A percentile compares a stretch with the other conserved stretches of the same genome.
Evolutionary conservation across 1,139 yeast genomes (phyloP).

Genomic region (Magnusiomyces suaveolens): DNA sequence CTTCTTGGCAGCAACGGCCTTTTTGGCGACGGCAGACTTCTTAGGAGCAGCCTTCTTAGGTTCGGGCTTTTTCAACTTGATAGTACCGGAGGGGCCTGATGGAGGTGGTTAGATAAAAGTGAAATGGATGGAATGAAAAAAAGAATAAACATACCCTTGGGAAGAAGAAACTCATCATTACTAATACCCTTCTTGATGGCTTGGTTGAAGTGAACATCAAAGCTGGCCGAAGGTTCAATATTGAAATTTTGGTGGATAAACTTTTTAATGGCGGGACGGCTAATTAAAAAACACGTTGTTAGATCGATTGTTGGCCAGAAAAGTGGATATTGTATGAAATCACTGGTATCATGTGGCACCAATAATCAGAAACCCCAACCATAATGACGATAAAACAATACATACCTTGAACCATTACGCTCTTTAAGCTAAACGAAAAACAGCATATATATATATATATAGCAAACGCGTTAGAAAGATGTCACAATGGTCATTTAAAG

Average conservation of each 20-base stretch:
- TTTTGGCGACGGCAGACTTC: conserved; percentile 42
- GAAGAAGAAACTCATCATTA: conserved; percentile 68
- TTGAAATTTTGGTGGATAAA: conserved; percentile 55
- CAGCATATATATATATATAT: too few species aligned
- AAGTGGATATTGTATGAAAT: background rate
- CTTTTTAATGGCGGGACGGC: conserved; percentile 69
- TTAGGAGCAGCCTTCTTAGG: conserved; percentile 14
- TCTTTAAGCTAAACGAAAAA: conserved; percentile 45
- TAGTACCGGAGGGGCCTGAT: conserved; percentile 53
- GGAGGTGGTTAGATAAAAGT: background rate
- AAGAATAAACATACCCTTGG: conserved; percentile 50
- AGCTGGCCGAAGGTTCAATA: conserved; percentile 46
- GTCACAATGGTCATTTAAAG: background rate
- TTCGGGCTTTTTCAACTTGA: conserved; percentile 46
- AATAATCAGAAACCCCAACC: conserved; percentile 1
- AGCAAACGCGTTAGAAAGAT: background rate
- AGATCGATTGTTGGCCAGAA: background rate
- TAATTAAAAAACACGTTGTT: conserved; percentile 18
- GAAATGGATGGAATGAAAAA: background rate
- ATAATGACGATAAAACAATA: conserved; percentile 32
- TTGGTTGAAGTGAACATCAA: conserved; percentile 66
- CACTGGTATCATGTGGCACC: background rate
- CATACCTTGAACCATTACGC: conserved; percentile 64
- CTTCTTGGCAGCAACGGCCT: conserved; percentile 23
- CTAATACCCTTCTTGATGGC: conserved; percentile 79